phyloP scores from a whole-genome alignment of 208 protist genomes.

The Trypanosoma mega region DNA sequence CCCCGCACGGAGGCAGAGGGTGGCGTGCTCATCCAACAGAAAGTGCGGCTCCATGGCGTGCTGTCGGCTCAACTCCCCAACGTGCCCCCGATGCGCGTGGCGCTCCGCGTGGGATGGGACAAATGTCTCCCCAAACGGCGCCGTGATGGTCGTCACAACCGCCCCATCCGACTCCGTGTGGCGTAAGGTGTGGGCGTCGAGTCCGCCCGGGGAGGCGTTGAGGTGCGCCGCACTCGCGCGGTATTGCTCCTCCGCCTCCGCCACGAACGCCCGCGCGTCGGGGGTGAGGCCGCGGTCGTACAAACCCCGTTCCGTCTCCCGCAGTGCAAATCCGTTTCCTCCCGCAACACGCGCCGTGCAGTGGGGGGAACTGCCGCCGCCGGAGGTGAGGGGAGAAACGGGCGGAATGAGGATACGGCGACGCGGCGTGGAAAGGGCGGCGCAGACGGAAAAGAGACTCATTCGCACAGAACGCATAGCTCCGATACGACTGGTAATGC shows the following conservation, averaged over 20 bases:
- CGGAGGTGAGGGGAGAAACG: constrained; percentile 33
- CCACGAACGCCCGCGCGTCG: constrained; percentile 51
- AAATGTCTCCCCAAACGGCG: constrained; percentile 69
- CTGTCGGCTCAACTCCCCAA: constrained; percentile 63
- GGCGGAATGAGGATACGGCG: constrained; percentile 31
- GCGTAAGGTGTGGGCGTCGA: constrained; percentile 25
- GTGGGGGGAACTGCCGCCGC: not conserved
- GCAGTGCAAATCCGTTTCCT: constrained; percentile 48
- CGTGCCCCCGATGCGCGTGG: constrained; percentile 44
- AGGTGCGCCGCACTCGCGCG: constrained; percentile 48
- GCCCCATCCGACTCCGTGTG: constrained; percentile 32
- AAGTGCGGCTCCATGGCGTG: constrained; percentile 14
- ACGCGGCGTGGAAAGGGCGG: not conserved
- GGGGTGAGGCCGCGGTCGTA: constrained; percentile 71
- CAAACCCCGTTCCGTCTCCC: constrained; percentile 47
- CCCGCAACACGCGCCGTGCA: not conserved
- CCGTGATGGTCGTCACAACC: constrained; percentile 38
- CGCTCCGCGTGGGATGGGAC: constrained; percentile 62
- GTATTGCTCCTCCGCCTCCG: constrained; percentile 74
- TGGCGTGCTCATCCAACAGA: constrained; percentile 44
- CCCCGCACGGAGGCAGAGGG: constrained; percentile 73
- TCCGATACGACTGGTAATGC: too few relatives aligned
- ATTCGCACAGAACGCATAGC: not conserved
- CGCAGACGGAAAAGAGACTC: not conserved
- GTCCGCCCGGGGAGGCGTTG: constrained; percentile 32